These are phyloP conservation scores for Colletotrichum salicis DNA, from an alignment of 2,329 filamentous ascomycete genomes.

Conservation along the genomic window DNA sequence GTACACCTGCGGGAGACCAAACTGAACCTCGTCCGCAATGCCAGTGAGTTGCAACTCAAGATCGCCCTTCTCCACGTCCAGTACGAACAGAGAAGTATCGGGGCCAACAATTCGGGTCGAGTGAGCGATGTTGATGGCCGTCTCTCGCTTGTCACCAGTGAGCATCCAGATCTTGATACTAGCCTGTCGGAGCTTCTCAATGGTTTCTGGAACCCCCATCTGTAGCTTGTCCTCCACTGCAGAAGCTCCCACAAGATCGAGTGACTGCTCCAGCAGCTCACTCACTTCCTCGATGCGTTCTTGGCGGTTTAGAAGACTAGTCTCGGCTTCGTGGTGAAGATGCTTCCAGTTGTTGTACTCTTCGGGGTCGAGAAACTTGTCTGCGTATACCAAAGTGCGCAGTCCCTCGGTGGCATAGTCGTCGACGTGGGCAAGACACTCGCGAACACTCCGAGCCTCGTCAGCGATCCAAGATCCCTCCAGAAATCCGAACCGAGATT, in stretches of 20 bases:
- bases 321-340: slow-evolving; percentile 79
- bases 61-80: slow-evolving; percentile 72
- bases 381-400: slow-evolving; percentile 82
- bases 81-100: slow-evolving; percentile 80
- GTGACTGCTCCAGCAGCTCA: slow-evolving; percentile 79
- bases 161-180: slow-evolving; percentile 95
- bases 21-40: slow-evolving; percentile 71
- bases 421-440: slow-evolving; percentile 87
- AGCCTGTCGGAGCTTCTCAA: slow-evolving; percentile 82
- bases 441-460: slow-evolving; percentile 75
- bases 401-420: slow-evolving; percentile 89
- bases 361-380: slow-evolving; percentile 76
- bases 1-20: slow-evolving; percentile 54
- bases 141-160: slow-evolving; percentile 89
- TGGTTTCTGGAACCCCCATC: slow-evolving; percentile 85
- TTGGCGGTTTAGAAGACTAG: slow-evolving; percentile 80
- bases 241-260: slow-evolving; percentile 84
- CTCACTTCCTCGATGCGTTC: slow-evolving; percentile 80
- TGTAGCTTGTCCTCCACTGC: slow-evolving; percentile 93
- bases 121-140: slow-evolving; percentile 87
- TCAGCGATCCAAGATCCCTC: slow-evolving; percentile 59
- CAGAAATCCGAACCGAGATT: slow-evolving; percentile 43
- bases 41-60: slow-evolving; percentile 74
- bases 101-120: slow-evolving; percentile 76
- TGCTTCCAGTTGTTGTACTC: slow-evolving; percentile 83